Conservation (phyloP, 495 filamentous ascomycete genomes). For the Hypoxylon intermedium region DNA sequence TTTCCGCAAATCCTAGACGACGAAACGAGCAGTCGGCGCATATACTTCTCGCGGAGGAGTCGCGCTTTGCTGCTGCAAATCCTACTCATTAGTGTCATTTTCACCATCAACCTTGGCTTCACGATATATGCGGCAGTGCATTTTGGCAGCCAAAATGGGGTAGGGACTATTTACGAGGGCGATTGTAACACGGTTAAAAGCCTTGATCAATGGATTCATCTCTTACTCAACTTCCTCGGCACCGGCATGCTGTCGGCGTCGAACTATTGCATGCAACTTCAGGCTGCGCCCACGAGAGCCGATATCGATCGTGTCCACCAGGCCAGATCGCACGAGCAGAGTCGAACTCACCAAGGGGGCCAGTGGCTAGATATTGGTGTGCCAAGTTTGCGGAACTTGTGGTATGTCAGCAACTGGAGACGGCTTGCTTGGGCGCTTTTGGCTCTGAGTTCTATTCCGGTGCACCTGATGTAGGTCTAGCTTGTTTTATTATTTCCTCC, state of each 20-base stretch:
- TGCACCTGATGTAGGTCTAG: constrained; percentile 42
- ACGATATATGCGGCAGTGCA: constrained; percentile 22
- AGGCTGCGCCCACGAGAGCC: constrained; percentile 48
- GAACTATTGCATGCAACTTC: constrained; percentile 52
- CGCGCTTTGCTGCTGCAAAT: constrained; percentile 35
- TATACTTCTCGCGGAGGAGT: constrained; percentile 16
- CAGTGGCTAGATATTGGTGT: constrained; percentile 53
- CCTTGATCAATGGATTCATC: constrained; percentile 34
- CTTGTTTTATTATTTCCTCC: background rate
- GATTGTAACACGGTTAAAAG: constrained; percentile 32
- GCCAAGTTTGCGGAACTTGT: constrained; percentile 47
- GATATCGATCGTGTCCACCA: constrained; percentile 42
- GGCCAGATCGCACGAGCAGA: background rate
- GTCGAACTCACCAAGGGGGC: constrained; percentile 38
- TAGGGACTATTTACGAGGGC: constrained; percentile 36
- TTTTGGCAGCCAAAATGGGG: constrained; percentile 29
- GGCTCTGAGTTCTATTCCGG: constrained; percentile 43
- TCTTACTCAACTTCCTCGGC: constrained; percentile 36
- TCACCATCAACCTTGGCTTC: constrained; percentile 27
- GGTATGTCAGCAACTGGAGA: constrained; percentile 36
- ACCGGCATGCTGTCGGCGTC: constrained; percentile 51
- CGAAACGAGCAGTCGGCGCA: constrained; percentile 22
- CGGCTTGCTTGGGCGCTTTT: constrained; percentile 42
- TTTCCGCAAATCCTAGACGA: constrained; percentile 36
- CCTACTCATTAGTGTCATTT: constrained; percentile 9